These are phyloP conservation scores for Pseudocohnilembus persalinus DNA, from an alignment of 169 alveolate genomes.

Conservation along the genomic window DNA sequence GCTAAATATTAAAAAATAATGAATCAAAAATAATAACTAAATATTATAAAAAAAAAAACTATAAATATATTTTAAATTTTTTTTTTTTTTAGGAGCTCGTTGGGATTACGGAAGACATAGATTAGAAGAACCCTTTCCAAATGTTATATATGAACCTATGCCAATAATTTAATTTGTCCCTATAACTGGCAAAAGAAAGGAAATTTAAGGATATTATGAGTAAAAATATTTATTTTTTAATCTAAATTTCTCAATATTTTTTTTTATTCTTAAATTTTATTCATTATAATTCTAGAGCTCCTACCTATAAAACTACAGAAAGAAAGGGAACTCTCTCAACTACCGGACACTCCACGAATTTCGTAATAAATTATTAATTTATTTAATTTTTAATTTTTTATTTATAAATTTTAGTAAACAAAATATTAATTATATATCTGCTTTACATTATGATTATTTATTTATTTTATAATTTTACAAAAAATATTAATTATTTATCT, in stretches of 20 bases:
- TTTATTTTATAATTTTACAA: too few relatives aligned
- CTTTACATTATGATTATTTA: too few relatives aligned
- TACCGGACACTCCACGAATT: conserved; percentile 91
- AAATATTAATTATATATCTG: too few relatives aligned
- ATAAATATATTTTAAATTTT: too few relatives aligned
- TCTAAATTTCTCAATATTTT: not conserved
- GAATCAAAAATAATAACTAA: too few relatives aligned
- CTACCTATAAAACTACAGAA: conserved; percentile 67
- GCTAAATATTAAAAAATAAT: too few relatives aligned
- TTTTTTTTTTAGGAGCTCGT: conserved; percentile 76
- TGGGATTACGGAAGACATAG: conserved; percentile 58
- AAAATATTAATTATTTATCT: too few relatives aligned
- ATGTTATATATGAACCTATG: conserved; percentile 53
- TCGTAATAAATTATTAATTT: conserved; percentile 50
- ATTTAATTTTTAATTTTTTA: too few relatives aligned
- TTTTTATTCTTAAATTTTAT: not conserved
- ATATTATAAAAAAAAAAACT: too few relatives aligned
- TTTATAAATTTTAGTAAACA: too few relatives aligned
- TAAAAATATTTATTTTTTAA: not conserved
- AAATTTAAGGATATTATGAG: conserved; percentile 24
- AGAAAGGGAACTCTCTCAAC: conserved; percentile 75
- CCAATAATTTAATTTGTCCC: conserved; percentile 83
- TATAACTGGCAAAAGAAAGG: conserved; percentile 56
- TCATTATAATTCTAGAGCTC: conserved; percentile 57
- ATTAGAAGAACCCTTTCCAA: conserved; percentile 54